Percentiles rank a stretch among this genome's conserved stretches.
Evolutionary conservation across 2,329 filamentous ascomycete species (phyloP).

Genomic region (Fusarium heterosporum): DNA sequence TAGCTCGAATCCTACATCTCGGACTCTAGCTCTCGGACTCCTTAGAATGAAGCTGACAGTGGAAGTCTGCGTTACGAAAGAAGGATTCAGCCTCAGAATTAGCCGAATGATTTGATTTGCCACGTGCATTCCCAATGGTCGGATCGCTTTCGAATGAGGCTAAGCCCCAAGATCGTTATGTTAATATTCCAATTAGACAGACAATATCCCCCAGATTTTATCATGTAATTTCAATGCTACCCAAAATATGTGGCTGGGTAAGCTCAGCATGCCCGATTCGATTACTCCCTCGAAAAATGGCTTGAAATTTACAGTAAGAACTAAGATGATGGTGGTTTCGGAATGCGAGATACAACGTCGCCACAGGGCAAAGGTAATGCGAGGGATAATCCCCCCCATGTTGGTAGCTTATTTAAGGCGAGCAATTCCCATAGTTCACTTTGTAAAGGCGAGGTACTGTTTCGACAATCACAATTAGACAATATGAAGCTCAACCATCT

Average conservation of each 20-base stretch:
- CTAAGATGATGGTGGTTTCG: not conserved
- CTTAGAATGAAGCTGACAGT: not conserved
- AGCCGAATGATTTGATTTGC: not conserved
- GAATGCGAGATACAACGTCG: not conserved
- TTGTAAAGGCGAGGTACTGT: too few species aligned
- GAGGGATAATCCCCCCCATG: not conserved
- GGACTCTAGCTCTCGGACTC: slow-evolving; percentile 6
- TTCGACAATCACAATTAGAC: too few species aligned
- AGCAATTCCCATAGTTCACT: not conserved
- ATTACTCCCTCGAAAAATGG: too few species aligned
- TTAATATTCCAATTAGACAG: not conserved
- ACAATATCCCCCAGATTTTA: not conserved
- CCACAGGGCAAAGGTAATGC: not conserved
- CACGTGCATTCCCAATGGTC: not conserved
- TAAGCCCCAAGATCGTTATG: not conserved
- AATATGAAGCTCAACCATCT: slow-evolving; percentile 13
- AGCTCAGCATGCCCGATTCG: not conserved
- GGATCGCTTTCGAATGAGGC: slow-evolving; percentile 1
- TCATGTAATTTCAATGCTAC: not conserved
- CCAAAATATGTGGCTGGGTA: not conserved
- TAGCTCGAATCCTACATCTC: slow-evolving; percentile 14
- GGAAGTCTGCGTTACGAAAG: not conserved
- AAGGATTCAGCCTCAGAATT: not conserved
- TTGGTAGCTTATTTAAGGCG: not conserved
- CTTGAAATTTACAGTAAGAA: not conserved